Evolutionary conservation across 2,329 filamentous ascomycete genomes (phyloP), one percentile per base, ranked within the genome.

Genomic region (Cordyceps militaris): DNA sequence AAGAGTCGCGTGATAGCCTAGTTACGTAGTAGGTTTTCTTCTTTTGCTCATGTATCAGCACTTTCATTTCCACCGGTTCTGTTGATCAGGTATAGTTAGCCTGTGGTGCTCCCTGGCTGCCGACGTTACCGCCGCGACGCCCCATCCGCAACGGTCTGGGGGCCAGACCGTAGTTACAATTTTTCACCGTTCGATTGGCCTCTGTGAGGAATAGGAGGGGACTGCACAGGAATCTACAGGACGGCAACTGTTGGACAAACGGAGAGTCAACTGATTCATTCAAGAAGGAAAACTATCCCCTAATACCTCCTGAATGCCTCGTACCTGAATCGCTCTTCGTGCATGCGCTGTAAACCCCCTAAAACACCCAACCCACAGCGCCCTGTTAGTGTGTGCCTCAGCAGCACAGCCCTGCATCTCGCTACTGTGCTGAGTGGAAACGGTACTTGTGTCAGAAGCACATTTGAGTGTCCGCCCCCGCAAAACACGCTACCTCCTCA

Each of bases 51-150:
- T 5, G 8, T 6, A 24, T 19, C 30, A 26, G 21, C 32, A 21
- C 14, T 42, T 38, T 38, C 32, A 36, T 56, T 47, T 47, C 32
- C 30, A 46, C 23, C 34, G 10, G 21, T 14, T 52, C 36, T 52
- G 9, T 2, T n/a, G n/a, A n/a, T n/a, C n/a, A n/a, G n/a, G n/a
- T n/a, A n/a, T n/a, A 4, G 34, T 38, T 16, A 38, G 34, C 14
- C 13, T 23, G 2, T 23, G 36, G 24, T 26, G 52, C 10, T 23
- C 3, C 7, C 4, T 36, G 34, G 14, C 13, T 10, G 36, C 36
- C 16, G 24, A 48, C 53, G 43, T 48, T 48, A 38, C 32, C 53
- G 47, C 16, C 42, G 53, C 53, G 53, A 56, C 53, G 53, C 53
- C 53, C 53, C 53, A 40, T 36, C 24, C 13, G 14, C 13, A 28